Evolutionary conservation across 176 grass and related monocot species (phyloP).

Genomic region (bread wheat (Triticum aestivum)): DNA sequence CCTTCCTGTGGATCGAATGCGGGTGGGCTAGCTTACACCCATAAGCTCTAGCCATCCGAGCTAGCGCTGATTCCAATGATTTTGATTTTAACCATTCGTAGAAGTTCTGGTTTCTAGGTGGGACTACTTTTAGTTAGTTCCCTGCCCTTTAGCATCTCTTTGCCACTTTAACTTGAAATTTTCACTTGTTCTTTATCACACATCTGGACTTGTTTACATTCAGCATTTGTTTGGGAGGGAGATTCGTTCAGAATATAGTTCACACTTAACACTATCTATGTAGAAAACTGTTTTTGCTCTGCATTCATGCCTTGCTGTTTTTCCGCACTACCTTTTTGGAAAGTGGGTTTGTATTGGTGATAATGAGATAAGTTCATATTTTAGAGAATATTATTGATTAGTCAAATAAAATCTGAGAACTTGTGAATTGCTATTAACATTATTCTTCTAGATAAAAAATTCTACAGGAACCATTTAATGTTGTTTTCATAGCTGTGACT

Average conservation of each 20-base stretch:
- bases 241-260: background rate
- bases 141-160: background rate
- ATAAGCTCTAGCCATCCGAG: background rate
- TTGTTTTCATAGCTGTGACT: background rate
- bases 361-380: background rate
- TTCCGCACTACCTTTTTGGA: background rate
- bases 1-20: background rate
- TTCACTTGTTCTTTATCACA: background rate
- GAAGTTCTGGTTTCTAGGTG: background rate
- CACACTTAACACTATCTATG: background rate
- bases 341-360: background rate
- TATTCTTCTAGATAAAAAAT: background rate
- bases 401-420: slow-evolving; percentile 13
- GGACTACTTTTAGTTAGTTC: slow-evolving; percentile 3
- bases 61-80: background rate
- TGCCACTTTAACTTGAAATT: background rate
- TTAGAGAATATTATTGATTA: background rate
- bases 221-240: background rate
- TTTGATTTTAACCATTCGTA: background rate
- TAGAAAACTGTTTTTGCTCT: background rate
- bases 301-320: background rate
- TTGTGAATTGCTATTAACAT: slow-evolving; percentile 9
- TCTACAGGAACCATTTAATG: background rate
- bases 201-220: background rate
- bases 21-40: background rate